Base-by-base conservation (phyloP, 1,284 basidiomycete genomes). In the Agroathelia rolfsii region DNA sequence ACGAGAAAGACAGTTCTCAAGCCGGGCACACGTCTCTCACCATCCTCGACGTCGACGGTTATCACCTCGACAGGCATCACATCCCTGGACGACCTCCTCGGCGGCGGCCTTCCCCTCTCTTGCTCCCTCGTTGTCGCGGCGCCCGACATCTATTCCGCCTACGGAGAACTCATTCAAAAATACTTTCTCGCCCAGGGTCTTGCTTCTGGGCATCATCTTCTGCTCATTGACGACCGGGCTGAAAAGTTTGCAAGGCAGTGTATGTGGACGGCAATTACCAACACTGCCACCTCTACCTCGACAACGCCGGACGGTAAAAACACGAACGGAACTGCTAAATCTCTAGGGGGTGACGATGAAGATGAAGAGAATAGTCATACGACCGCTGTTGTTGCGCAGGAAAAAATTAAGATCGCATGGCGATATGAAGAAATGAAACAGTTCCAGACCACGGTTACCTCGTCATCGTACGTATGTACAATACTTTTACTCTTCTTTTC, bases 61-160 rank as follows among this genome's bases (percentile, higher is more conserved):
- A 63, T 87, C 39, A 72, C 83, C 12, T 93, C 90, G 0, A 88
- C 87, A 3, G 95, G 94, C 2, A 77, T 97, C 4, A 76, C 89
- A 9, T 90, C 92, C 4, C 67, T 98, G n/a, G 94, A 98, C 56
- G 95, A 98, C 51, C 72, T 97, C 37, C 72, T 97, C 20, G 90
- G 89, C 37, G 89, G 88, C 16, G 94, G 94, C 10, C 57, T 96
- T n/a, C 88, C 93, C 11, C 67, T 93, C 28, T 82, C 84, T 9
- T 83, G 81, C 37, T 69, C 72, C 7, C 56, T 87, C 24, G 64
- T 83, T 20, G 59, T 92, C 24, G 68, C 86, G 24, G 76, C 86
- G 13, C 82, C 90, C 1, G 87, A 96, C 59, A 55, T 66, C 16
- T 82, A 93, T 49, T 80, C 88, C 5, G 76, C 84, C 9, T 96